phyloP scores from a whole-genome alignment of 495 filamentous ascomycete genomes.

The Filosporella fistucella region DNA sequence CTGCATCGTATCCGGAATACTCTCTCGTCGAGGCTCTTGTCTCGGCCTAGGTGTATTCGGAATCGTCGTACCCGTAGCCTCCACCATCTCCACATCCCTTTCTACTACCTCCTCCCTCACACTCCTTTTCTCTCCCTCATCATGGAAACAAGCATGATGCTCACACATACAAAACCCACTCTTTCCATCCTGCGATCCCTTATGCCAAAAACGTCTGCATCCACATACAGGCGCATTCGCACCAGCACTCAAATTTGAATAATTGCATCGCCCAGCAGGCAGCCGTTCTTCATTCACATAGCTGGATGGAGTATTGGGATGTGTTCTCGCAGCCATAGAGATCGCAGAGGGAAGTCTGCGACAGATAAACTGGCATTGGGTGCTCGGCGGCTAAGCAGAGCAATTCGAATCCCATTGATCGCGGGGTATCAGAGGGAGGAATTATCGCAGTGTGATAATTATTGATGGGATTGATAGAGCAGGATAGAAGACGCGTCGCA shows the following conservation, averaged over 20 bases:
- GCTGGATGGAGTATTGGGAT: conserved; percentile 38
- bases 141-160: conserved; percentile 71
- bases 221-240: conserved; percentile 49
- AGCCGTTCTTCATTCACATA: conserved; percentile 28
- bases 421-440: neutral
- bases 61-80: conserved; percentile 24
- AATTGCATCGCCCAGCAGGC: conserved; percentile 58
- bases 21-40: conserved; percentile 11
- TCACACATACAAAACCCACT: conserved; percentile 58
- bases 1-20: conserved; percentile 43
- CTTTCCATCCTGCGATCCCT: conserved; percentile 24
- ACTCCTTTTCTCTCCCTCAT: conserved; percentile 31
- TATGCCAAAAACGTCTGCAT: conserved; percentile 62
- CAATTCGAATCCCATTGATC: conserved; percentile 9
- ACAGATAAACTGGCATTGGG: neutral
- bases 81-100: neutral
- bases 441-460: conserved; percentile 2
- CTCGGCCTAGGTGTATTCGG: conserved; percentile 27
- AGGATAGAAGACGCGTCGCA: conserved; percentile 18
- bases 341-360: conserved; percentile 8
- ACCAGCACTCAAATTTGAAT: conserved; percentile 44
- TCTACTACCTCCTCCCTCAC: neutral
- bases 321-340: neutral
- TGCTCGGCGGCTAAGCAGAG: conserved; percentile 15
- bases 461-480: neutral